Evolutionary conservation across 306 rosid species (phyloP), one percentile per base, ranked within the genome.

Genomic region (Vicia villosa): DNA sequence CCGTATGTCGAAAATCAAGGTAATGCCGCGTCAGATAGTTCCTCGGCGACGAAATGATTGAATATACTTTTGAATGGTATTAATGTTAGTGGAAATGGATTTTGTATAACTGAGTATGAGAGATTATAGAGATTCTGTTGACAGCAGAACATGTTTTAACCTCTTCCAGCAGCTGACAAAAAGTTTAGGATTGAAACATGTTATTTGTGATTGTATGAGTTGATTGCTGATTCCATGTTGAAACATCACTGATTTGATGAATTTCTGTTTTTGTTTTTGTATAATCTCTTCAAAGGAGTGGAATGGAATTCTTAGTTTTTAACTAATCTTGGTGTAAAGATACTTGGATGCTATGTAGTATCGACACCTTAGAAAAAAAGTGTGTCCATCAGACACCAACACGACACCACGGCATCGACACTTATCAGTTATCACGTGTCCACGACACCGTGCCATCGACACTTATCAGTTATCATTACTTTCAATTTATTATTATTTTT

Each of bases 1-100:
- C 97, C 96, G 0, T 84, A 82, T 41, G 75, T 80, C 20, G 96
- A 88, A 51, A 77, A 70, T 49, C 90, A 84, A 78, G 89, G 88
- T 21, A 83, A 74, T 58, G 64, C 28, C 19, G 79, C 60, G 70
- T 69, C 85, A 36, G 95, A 86, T 76, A 50, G 72, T 79, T 80
- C 83, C 36, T 40, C 74, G 63, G 57, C 86, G 13, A 70, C 77
- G 82, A 54, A 66, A 71, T 4, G 74, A 73, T 15, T 46, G n/a
- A 50, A 22, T 45, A 14, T 63, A 55, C 11, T 40, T 75, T 32
- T 43, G 32, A 19, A 19, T 24, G 63, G 43, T 32, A n/a, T 15
- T 32, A 58, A 58, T 58, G 21, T 30, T 36, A 26, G 52, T 79
- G 65, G 76, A 55, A 28, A 63, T 64, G 34, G 47, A 17, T 42